Evolutionary conservation across 345 rosid genomes (phyloP), one percentile per base, ranked within the genome.

Genomic region (Boechera stricta): DNA sequence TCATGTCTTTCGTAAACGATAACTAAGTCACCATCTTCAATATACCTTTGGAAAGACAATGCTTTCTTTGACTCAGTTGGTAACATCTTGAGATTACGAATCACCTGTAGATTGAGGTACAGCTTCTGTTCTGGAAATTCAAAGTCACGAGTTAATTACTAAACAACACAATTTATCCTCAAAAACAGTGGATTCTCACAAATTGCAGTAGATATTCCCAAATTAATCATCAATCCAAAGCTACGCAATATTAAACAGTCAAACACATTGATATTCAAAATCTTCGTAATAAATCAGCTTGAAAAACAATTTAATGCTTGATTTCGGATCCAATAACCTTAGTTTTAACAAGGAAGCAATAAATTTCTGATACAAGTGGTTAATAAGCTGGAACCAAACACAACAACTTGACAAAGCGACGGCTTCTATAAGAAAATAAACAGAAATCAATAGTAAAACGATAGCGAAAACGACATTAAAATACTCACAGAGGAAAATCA

Each of bases 1-100:
- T 92, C 99, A 70, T 91, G 90, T 74, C 88, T 91, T 86, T 95
- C 98, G 32, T 92, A 89, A 15, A 88, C 89, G 64, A 95, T 82
- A 58, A 89, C 91, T 77, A 92, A 78, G 74, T 95, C 98, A 5
- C 99, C 98, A 69, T 88, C 84, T 33, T 60, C 64, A 32, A 92
- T 89, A 64, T 38, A 76, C 49, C 85, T 85, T 4, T 63, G 71
- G 73, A 90, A 92, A 21, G 96, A 88, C 21, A 92, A 76, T 71
- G 73, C 87, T 51, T 86, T 86, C 18, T 77, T 69, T 36, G 86
- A 67, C 58, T 87, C 94, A 45, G 79, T 72, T n/a, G 78, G 78
- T 75, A 90, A 71, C 99, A 92, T 94, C 72, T 78, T 61, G 42
- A 70, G 59, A 35, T 88, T 42, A 86, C 85, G 44, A 86, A 78